Base-by-base conservation (phyloP, 148 eudicot genomes). In the Diospyros kaki region DNA sequence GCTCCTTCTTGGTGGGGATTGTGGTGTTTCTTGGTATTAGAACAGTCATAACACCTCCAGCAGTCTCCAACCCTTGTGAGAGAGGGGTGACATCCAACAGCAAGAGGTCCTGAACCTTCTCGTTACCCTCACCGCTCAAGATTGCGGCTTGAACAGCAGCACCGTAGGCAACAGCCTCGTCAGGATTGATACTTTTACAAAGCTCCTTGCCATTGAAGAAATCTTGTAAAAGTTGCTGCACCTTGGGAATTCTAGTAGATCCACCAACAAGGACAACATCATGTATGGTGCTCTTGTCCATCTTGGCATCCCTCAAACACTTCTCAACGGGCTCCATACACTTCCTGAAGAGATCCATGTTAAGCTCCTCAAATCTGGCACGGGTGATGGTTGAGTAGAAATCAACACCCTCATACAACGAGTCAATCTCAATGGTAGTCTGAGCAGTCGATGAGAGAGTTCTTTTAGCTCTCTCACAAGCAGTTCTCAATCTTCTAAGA, bases 221-320 rank as follows among this genome's bases (percentile, higher is more conserved):
- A 13, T 78, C 79, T 55, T 81, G 78, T 72, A 81, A 51, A 3
- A 81, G 68, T 45, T 78, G 78, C 59, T 78, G 81, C 6, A 81
- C 84, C 40, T 78, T 81, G 3, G 84, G 84, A 60, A 81, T 81
- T 68, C 84, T 81, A 41, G 84, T 78, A 1, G 84, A 81, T 11
- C 84, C 84, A 42, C 84, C 84, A 14, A 81, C 84, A 28, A 78
- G 81, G 8, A 81, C 84, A 45, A 81, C 84, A 38, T 81, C 81
- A 45, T 81, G 73, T 15, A 81, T 75, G 10, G 39, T 52, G 68
- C 64, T 75, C 59, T 75, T 80, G 52, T 76, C 85, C 77, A 82
- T 82, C 48, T 76, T 72, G 0, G 85, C 85, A 76, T 79, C 82
- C 74, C 82, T 78, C 69, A 81, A n/a, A 46, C 84, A 81, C 78